Evolutionary conservation across 2,329 filamentous ascomycete genomes (phyloP).

Genomic region (Rhinocladiella mackenziei): DNA sequence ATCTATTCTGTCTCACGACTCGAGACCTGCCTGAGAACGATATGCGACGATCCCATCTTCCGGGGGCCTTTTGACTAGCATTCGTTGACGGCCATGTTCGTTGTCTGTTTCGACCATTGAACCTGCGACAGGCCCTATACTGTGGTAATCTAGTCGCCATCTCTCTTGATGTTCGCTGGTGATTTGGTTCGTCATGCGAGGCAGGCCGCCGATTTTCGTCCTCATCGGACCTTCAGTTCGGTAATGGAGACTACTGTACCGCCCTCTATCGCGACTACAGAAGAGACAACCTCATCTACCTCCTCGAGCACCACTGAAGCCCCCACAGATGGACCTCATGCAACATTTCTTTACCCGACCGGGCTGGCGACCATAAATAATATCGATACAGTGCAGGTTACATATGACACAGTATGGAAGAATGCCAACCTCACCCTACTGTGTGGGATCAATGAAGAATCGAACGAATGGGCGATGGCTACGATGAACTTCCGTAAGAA

Average conservation of each 20-base stretch:
- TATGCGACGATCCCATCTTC: constrained; percentile 9
- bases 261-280: constrained; percentile 1
- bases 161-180: constrained; percentile 11
- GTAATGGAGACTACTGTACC: not conserved
- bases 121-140: too few species aligned
- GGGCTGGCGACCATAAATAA: constrained; percentile 17
- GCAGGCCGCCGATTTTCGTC: constrained; percentile 8
- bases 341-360: constrained; percentile 19
- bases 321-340: constrained; percentile 5
- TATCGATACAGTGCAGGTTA: constrained; percentile 18
- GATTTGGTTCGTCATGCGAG: constrained; percentile 12
- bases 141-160: constrained; percentile 1
- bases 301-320: not conserved
- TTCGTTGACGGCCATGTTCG: constrained; percentile 4
- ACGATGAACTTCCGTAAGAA: constrained; percentile 11
- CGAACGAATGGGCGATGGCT: constrained; percentile 12
- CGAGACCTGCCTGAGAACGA: not conserved
- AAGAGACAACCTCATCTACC: constrained; percentile 1
- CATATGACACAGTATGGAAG: constrained; percentile 16
- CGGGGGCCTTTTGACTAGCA: constrained; percentile 3
- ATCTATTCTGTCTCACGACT: constrained; percentile 1
- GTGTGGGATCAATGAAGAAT: constrained; percentile 12
- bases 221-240: constrained; percentile 3
- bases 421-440: constrained; percentile 17
- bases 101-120: constrained; percentile 3